Evolutionary conservation across 768 basidiomycete genomes (phyloP).

Genomic region (Pluteus cervinus): DNA sequence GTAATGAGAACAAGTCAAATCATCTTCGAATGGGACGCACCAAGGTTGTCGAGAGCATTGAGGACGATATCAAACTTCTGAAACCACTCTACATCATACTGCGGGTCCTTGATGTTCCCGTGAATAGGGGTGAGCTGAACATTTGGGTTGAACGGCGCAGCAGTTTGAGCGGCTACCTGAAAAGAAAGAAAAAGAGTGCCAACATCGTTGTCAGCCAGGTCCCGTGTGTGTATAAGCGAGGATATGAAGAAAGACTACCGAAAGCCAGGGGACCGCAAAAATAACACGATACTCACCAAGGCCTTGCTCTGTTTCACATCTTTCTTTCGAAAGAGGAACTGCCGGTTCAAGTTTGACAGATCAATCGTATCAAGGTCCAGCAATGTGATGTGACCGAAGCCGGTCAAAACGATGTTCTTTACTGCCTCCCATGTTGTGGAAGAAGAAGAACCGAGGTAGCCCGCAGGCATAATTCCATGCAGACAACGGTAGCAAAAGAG

Average conservation of each 20-base stretch:
- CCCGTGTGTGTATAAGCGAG: too few relatives aligned
- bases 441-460: neutral
- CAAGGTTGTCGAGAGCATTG: conserved; percentile 95
- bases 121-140: conserved; percentile 85
- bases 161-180: conserved; percentile 80
- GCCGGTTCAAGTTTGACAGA: conserved; percentile 93
- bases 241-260: neutral
- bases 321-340: conserved; percentile 95
- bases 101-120: conserved; percentile 91
- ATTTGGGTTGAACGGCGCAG: conserved; percentile 80
- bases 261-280: conserved; percentile 3
- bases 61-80: conserved; percentile 85
- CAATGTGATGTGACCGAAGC: conserved; percentile 88
- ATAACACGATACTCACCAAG: conserved; percentile 41
- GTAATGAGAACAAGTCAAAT: neutral
- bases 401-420: conserved; percentile 91
- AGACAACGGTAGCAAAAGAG: too few relatives aligned
- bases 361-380: conserved; percentile 98
- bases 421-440: too few relatives aligned
- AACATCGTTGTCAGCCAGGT: neutral
- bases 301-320: conserved; percentile 98
- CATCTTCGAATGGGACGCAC: conserved; percentile 35
- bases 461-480: neutral
- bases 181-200: conserved; percentile 3
- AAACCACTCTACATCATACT: conserved; percentile 91